These are phyloP conservation scores for Epichloe gansuensis DNA, from an alignment of 2,329 filamentous ascomycete genomes.

Conservation along the genomic window DNA sequence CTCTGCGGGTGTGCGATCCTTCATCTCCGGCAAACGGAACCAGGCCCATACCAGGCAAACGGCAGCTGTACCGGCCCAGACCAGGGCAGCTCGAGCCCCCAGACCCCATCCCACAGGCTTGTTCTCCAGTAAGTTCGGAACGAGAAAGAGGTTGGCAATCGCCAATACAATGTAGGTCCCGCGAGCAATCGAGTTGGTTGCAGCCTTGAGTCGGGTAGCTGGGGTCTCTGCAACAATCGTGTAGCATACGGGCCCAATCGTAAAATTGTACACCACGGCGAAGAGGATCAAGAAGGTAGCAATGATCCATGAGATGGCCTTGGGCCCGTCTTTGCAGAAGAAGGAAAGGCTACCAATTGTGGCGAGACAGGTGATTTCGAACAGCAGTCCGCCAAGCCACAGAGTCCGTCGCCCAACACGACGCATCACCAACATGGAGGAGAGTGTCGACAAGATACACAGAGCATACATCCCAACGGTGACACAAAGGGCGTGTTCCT, in stretches of 20 bases:
- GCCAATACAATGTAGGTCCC: slow-evolving; percentile 8
- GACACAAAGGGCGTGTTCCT: slow-evolving; percentile 29
- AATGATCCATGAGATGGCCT: slow-evolving; percentile 16
- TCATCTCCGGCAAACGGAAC: slow-evolving; percentile 13
- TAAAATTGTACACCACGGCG: slow-evolving; percentile 29
- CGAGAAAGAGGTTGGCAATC: slow-evolving; percentile 11
- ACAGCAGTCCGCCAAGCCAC: slow-evolving; percentile 27
- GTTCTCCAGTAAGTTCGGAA: slow-evolving; percentile 11
- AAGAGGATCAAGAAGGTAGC: slow-evolving; percentile 26
- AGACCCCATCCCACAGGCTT: slow-evolving; percentile 10
- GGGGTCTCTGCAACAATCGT: slow-evolving; percentile 30
- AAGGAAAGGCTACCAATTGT: background rate
- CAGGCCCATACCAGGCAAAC: slow-evolving; percentile 11
- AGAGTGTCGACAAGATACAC: slow-evolving; percentile 29
- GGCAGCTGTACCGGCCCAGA: slow-evolving; percentile 10
- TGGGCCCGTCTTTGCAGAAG: background rate
- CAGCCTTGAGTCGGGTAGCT: slow-evolving; percentile 11
- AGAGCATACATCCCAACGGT: slow-evolving; percentile 28
- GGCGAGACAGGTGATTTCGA: slow-evolving; percentile 21
- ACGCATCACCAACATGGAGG: slow-evolving; percentile 29
- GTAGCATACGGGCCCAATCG: slow-evolving; percentile 25
- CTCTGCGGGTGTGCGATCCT: slow-evolving; percentile 10
- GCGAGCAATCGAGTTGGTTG: slow-evolving; percentile 12
- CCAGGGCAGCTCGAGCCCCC: slow-evolving; percentile 8
- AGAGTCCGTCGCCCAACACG: slow-evolving; percentile 28